Base-by-base conservation (phyloP, 148 eudicot genomes). In the Linanthus parryae region DNA sequence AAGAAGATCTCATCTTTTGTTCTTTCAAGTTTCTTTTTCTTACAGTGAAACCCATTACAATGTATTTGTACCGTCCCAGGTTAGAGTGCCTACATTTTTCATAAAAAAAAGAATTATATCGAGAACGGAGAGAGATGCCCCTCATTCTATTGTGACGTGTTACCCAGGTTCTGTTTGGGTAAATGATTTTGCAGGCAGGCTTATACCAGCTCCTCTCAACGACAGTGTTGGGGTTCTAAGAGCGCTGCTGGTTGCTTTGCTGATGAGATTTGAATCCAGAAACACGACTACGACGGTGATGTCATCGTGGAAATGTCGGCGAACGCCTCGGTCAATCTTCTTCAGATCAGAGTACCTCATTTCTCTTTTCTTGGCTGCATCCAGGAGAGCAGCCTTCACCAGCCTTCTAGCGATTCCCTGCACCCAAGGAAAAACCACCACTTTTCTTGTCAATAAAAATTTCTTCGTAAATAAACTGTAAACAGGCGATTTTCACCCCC, bases 361-460 rank as follows among this genome's bases (percentile, higher is more conserved):
- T 70, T 80, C 85, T 54, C 85, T 73, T 52, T 80, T 80, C 61
- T 76, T 80, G 35, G 85, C 85, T 18, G 85, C 85, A 58, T 80
- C 81, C 40, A 66, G 76, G 54, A 80, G 54, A 4, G 85, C 85
- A n/a, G 63, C 44, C 58, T 75, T 80, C 54, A 80, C 54, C 54
- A 80, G 56, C 68, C 70, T 69, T 61, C 41, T 52, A 6, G 85
- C 85, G 58, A 73, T 80, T 64, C 85, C 85, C 85, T 80, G 69
- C 44, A 64, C 25, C 6, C 17, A 45, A 45, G 34, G 26, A 23
- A 48, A 64, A 19, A n/a, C n/a, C n/a, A n/a, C n/a, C n/a, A n/a
- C n/a, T n/a, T n/a, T n/a, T n/a, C n/a, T n/a, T n/a, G n/a, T n/a
- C n/a, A n/a, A n/a, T n/a, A n/a, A n/a, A n/a, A n/a, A n/a, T n/a